phyloP scores from a whole-genome alignment of 2,329 filamentous ascomycete species.

The Calonectria pteridis region DNA sequence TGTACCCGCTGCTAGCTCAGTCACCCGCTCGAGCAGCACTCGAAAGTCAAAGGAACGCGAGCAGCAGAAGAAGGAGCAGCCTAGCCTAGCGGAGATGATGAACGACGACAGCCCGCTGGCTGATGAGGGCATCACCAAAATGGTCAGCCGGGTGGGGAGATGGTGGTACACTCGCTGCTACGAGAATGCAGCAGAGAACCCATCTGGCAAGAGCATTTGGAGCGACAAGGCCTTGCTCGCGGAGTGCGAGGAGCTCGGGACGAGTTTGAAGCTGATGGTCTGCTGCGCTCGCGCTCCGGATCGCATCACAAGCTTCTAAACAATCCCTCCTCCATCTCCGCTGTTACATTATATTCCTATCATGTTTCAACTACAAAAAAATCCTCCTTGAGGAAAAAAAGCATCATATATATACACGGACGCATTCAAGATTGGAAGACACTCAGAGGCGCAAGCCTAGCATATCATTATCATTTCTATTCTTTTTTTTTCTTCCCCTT shows the following conservation, averaged over 20 bases:
- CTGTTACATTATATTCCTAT: conserved; percentile 27
- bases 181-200: conserved; percentile 72
- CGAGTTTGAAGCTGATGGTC: conserved; percentile 90
- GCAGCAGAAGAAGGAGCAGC: conserved; percentile 58
- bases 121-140: conserved; percentile 90
- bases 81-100: conserved; percentile 78
- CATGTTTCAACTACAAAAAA: conserved; percentile 31
- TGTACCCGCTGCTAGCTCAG: conserved; percentile 75
- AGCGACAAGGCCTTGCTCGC: conserved; percentile 78
- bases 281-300: conserved; percentile 89
- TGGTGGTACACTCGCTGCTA: conserved; percentile 99
- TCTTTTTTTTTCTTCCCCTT: conserved; percentile 17
- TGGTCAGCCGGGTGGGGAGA: conserved; percentile 89
- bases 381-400: conserved; percentile 15
- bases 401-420: conserved; percentile 27
- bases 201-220: conserved; percentile 76
- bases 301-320: conserved; percentile 62
- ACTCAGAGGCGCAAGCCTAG: conserved; percentile 42
- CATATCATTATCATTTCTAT: conserved; percentile 19
- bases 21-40: conserved; percentile 48
- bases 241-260: conserved; percentile 89
- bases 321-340: neutral
- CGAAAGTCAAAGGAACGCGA: conserved; percentile 29
- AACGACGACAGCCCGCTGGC: conserved; percentile 76
- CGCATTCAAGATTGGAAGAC: conserved; percentile 44